phyloP scores from a whole-genome alignment of 192 early-diverging fungal genomes.

The Coemansia sp. region DNA sequence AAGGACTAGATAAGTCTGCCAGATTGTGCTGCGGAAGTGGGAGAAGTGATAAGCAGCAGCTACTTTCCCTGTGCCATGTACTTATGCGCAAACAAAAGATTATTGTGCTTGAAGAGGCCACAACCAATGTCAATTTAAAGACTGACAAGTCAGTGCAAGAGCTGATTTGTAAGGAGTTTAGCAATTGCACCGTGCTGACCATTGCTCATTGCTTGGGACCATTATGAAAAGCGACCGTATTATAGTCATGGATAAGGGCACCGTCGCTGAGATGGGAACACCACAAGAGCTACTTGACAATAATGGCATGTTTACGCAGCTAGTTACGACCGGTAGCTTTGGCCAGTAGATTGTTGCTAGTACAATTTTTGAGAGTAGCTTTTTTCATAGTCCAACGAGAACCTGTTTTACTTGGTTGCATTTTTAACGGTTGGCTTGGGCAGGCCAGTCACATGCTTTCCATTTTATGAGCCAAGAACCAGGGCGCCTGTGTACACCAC shows the following conservation, averaged over 20 bases:
- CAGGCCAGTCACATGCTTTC: no score
- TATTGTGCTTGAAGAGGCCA: conserved; percentile 7
- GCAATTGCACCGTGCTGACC: conserved; percentile 51
- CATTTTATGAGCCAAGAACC: no score
- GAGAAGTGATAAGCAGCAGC: conserved; percentile 56
- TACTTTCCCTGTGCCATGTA: conserved; percentile 59
- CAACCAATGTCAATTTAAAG: no score
- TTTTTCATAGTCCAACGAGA: no score
- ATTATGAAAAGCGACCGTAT: conserved; percentile 65
- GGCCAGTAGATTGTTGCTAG: neutral
- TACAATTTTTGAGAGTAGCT: neutral
- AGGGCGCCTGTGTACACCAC: no score
- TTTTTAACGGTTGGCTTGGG: no score
- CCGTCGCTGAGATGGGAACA: neutral
- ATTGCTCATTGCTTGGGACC: conserved; percentile 72
- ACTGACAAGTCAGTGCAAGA: no score
- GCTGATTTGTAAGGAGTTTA: no score
- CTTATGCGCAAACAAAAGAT: no score
- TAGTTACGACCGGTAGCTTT: conserved; percentile 1
- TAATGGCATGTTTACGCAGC: neutral
- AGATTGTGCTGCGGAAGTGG: no score
- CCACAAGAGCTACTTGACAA: neutral
- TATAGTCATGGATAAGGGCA: conserved; percentile 55
- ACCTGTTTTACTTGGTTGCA: no score
- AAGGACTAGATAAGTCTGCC: neutral